Conservation (phyloP, 805 yeast genomes). For the Tetrapisispora taiwanensis region DNA sequence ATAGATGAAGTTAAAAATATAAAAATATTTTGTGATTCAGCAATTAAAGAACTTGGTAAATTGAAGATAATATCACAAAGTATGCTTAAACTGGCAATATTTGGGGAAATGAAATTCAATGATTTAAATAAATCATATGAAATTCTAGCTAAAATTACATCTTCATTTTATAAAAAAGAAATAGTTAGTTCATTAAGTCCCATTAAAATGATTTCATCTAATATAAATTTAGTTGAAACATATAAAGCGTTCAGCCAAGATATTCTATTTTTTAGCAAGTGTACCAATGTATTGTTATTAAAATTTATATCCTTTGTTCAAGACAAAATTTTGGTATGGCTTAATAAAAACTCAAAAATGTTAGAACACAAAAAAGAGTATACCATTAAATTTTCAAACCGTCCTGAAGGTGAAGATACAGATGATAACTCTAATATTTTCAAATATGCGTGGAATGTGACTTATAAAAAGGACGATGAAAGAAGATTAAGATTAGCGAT, state of each 20-base stretch:
- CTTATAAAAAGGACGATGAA: constrained; percentile 35
- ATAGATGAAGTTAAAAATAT: constrained; percentile 23
- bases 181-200: not conserved
- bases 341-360: constrained; percentile 36
- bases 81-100: constrained; percentile 15
- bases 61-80: constrained; percentile 7
- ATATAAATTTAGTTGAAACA: not conserved
- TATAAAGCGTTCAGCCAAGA: not conserved
- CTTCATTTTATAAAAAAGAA: not conserved
- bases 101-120: constrained; percentile 12
- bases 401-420: constrained; percentile 7
- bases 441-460: constrained; percentile 26
- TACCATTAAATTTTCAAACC: constrained; percentile 17
- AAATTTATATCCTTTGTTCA: constrained; percentile 28
- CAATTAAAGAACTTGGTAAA: constrained; percentile 13
- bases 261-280: constrained; percentile 12
- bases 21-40: constrained; percentile 19
- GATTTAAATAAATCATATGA: constrained; percentile 13
- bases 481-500: constrained; percentile 33
- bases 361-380: constrained; percentile 29
- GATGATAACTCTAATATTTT: not conserved
- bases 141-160: constrained; percentile 1
- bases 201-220: not conserved
- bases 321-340: constrained; percentile 35
- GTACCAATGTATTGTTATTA: constrained; percentile 18